Conservation (phyloP, 2,329 filamentous ascomycete species). For the Fusarium camptoceras region DNA sequence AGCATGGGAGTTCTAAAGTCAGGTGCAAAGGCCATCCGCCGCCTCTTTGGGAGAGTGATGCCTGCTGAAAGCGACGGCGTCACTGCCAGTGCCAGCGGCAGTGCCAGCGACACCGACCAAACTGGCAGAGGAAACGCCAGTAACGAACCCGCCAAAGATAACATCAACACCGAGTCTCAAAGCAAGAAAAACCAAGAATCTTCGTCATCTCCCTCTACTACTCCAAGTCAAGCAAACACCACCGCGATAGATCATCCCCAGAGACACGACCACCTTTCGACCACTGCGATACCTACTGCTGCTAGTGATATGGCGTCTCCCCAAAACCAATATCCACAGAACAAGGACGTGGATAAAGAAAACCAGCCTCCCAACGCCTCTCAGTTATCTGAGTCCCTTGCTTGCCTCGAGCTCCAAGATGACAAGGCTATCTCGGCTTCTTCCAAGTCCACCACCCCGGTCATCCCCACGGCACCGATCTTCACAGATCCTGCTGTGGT, state of each 20-base stretch:
- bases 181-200: background rate
- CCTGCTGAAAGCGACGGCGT: constrained; percentile 38
- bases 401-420: constrained; percentile 36
- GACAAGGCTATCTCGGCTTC: background rate
- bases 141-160: constrained; percentile 14
- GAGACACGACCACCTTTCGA: background rate
- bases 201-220: background rate
- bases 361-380: constrained; percentile 42
- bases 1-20: constrained; percentile 48
- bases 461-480: constrained; percentile 1
- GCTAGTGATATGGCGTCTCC: constrained; percentile 39
- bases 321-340: background rate
- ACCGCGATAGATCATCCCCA: background rate
- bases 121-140: constrained; percentile 22
- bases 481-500: constrained; percentile 47
- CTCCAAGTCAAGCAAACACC: background rate
- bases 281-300: constrained; percentile 5
- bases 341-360: constrained; percentile 46
- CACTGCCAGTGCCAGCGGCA: constrained; percentile 17
- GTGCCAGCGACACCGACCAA: constrained; percentile 33
- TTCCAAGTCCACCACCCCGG: background rate
- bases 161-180: constrained; percentile 10
- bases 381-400: constrained; percentile 26
- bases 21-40: constrained; percentile 48
- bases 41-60: constrained; percentile 47